Evolutionary conservation across 2,329 filamentous ascomycete genomes (phyloP), one percentile per base, ranked within the genome.

Genomic region (Diaporthe citriasiana): DNA sequence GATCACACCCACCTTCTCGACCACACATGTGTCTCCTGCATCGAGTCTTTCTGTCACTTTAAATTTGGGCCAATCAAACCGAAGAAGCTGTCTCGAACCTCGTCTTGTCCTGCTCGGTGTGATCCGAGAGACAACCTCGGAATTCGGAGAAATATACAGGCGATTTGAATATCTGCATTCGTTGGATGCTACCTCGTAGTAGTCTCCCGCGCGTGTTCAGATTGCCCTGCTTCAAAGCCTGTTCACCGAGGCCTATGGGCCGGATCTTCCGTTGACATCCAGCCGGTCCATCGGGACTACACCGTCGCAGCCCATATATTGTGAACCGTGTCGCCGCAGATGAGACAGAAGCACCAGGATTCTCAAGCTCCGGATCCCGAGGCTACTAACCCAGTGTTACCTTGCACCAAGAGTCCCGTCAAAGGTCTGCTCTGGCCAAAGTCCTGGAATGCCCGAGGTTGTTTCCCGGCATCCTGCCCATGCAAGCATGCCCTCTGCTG

Each of bases 81-180:
- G 40, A 15, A 25, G 13, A 25, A 33, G 6, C 25, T 30, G 59
- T 45, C 40, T 8, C 40, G 25, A n/a, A 42, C 8, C 40, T 63
- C 19, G 17, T 38, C 22, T 66, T 10, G 42, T 10, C 27, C 22
- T 45, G 42, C 27, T 50, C 30, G 42, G 45, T 25, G 22, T 12
- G 2, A 66, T 66, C 60, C 42, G 30, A 66, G 27, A 38, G 42
- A 35, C 42, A 50, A 7, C 30, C 30, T 51, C 63, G 63, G 63
- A 51, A 27, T 51, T 42, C 33, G 60, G 60, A 33, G 22, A 13
- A 50, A 38, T 5, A 33, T 51, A 0, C 27, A 30, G 25, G 13
- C 40, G 12, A 12, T 33, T 66, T 22, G 19, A 38, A 47, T 19
- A 66, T 33, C 45, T 15, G 60, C 10, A 30, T 22, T 50, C 25